Conservation (phyloP, 164 flowering plant species). For the Akebia trifoliata region DNA sequence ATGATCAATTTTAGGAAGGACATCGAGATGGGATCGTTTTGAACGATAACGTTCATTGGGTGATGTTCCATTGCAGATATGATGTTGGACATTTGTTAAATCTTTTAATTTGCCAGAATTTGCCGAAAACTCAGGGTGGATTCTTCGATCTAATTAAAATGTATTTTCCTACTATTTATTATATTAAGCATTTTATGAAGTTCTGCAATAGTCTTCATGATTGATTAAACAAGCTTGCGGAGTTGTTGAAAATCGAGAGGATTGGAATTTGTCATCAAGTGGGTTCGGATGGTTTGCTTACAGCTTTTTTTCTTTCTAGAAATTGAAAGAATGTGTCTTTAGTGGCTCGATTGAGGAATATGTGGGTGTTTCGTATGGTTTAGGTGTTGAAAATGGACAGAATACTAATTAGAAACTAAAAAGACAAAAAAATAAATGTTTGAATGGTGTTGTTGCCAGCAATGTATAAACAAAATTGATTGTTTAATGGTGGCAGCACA, state of each 20-base stretch:
- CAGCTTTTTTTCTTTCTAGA: constrained; percentile 42
- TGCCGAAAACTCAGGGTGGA: constrained; percentile 41
- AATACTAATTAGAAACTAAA: constrained; percentile 17
- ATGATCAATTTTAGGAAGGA: no score
- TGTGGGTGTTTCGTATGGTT: constrained; percentile 50
- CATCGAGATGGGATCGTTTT: constrained; percentile 44
- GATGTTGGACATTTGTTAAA: constrained; percentile 48
- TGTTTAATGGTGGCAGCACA: no score
- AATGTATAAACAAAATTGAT: no score
- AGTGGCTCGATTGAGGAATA: constrained; percentile 41
- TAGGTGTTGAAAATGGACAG: constrained; percentile 39
- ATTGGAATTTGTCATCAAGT: no score
- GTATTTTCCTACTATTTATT: constrained; percentile 46
- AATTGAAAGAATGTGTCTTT: constrained; percentile 44
- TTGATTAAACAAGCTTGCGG: constrained; percentile 55
- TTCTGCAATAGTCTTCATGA: constrained; percentile 56
- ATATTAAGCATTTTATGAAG: constrained; percentile 61
- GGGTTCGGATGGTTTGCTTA: constrained; percentile 61
- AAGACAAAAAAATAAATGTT: neutral
- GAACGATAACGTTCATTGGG: constrained; percentile 36
- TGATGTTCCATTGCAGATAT: constrained; percentile 46
- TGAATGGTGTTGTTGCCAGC: no score
- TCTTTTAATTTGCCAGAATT: constrained; percentile 35
- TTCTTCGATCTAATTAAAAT: constrained; percentile 40
- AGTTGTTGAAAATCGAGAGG: no score